These are phyloP conservation scores for Serpula lacrymans DNA, from an alignment of 768 basidiomycete genomes.

Conservation along the genomic window DNA sequence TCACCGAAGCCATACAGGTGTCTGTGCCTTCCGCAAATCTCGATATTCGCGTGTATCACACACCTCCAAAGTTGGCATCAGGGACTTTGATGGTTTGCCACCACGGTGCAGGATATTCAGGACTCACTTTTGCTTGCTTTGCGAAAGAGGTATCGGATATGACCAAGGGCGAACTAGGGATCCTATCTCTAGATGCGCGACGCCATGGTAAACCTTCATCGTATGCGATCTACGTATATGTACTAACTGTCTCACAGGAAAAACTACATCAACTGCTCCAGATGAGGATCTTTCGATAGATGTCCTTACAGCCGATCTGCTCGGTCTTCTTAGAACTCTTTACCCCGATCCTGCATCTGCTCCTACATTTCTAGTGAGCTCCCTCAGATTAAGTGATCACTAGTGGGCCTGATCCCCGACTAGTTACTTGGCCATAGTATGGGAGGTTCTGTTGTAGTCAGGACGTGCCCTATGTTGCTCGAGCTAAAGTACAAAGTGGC, in stretches of 20 bases:
- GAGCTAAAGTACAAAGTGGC: slow-evolving; percentile 65
- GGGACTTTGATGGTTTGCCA: slow-evolving; percentile 84
- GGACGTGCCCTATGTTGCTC: slow-evolving; percentile 64
- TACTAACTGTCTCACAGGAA: slow-evolving; percentile 14
- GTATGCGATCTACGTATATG: background rate
- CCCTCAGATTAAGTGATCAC: slow-evolving; percentile 1
- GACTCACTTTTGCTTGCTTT: slow-evolving; percentile 84
- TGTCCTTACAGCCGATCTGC: slow-evolving; percentile 69
- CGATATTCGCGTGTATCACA: slow-evolving; percentile 81
- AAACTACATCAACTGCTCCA: slow-evolving; percentile 18
- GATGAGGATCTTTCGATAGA: slow-evolving; percentile 57
- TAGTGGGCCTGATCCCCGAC: background rate
- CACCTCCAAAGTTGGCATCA: slow-evolving; percentile 48
- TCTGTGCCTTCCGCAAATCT: slow-evolving; percentile 57
- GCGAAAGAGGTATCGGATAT: slow-evolving; percentile 70
- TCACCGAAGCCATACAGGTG: slow-evolving; percentile 77
- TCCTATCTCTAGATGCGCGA: slow-evolving; percentile 79
- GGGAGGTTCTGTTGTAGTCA: slow-evolving; percentile 88
- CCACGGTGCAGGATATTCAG: slow-evolving; percentile 93
- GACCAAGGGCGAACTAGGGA: slow-evolving; percentile 71
- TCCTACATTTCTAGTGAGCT: slow-evolving; percentile 72
- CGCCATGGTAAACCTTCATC: slow-evolving; percentile 67
- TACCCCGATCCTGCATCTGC: slow-evolving; percentile 62
- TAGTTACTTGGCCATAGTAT: slow-evolving; percentile 94
- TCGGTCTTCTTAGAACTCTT: slow-evolving; percentile 61